phyloP scores from a whole-genome alignment of 169 alveolate species.

The Plasmodium relictum region DNA sequence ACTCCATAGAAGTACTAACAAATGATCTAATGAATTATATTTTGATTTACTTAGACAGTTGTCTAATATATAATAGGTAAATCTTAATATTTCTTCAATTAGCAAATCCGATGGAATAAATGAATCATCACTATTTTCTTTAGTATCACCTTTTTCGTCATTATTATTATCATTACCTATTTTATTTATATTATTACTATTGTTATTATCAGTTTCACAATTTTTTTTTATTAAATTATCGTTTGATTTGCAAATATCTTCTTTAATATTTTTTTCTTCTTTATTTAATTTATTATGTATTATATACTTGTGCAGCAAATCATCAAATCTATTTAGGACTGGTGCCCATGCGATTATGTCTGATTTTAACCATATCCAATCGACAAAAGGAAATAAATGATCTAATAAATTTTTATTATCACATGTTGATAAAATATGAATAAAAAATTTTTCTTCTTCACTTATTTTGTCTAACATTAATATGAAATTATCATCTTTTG shows the following conservation, averaged over 20 bases:
- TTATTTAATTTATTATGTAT: slow-evolving; percentile 63
- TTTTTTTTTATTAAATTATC: not conserved
- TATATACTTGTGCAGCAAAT: slow-evolving; percentile 78
- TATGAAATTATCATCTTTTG: slow-evolving; percentile 86
- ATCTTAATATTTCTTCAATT: slow-evolving; percentile 77
- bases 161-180: not conserved
- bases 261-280: slow-evolving; percentile 39
- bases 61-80: slow-evolving; percentile 83
- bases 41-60: slow-evolving; percentile 83
- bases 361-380: slow-evolving; percentile 88
- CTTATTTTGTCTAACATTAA: slow-evolving; percentile 82
- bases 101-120: slow-evolving; percentile 69
- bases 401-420: slow-evolving; percentile 69
- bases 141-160: not conserved
- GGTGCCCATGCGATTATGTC: slow-evolving; percentile 89
- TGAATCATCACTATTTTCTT: not conserved
- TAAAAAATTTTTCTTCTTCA: slow-evolving; percentile 83
- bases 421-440: slow-evolving; percentile 81
- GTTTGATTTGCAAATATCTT: slow-evolving; percentile 1
- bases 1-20: slow-evolving; percentile 72
- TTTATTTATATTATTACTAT: not conserved
- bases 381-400: slow-evolving; percentile 84
- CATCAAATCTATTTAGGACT: slow-evolving; percentile 86
- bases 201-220: not conserved
- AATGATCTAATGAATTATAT: slow-evolving; percentile 84